phyloP scores from a whole-genome alignment of 352 stramenopile species.

The Pythium brassicae region DNA sequence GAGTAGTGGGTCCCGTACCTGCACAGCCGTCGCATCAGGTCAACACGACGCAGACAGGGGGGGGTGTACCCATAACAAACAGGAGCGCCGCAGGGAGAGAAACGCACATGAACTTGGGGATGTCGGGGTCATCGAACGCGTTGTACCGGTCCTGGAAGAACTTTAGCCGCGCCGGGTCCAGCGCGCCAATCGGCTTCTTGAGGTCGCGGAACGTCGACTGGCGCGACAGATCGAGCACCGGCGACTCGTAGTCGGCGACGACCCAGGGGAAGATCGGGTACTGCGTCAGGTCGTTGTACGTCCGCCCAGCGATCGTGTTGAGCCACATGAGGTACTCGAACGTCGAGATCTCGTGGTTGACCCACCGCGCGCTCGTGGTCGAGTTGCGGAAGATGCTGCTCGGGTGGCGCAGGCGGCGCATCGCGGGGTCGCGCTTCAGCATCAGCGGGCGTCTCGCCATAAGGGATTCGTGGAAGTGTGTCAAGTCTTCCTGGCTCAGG shows the following conservation, averaged over 20 bases:
- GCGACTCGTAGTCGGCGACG: conserved; percentile 85
- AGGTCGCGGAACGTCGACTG: conserved; percentile 93
- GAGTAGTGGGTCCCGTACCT: conserved; percentile 90
- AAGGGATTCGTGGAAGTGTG: conserved; percentile 60
- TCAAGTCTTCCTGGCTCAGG: conserved; percentile 45
- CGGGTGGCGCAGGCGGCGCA: conserved; percentile 70
- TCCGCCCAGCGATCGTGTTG: conserved; percentile 87
- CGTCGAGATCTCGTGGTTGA: conserved; percentile 92
- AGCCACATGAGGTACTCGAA: conserved; percentile 94
- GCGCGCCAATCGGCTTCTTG: conserved; percentile 96
- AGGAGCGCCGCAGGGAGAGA: not conserved
- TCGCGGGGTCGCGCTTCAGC: conserved; percentile 64
- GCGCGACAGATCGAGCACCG: conserved; percentile 52
- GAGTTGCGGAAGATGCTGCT: conserved; percentile 81
- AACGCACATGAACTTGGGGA: conserved; percentile 84
- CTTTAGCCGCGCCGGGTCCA: conserved; percentile 90
- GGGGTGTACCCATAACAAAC: too few species aligned
- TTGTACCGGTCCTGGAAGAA: conserved; percentile 95
- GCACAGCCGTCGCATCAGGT: too few species aligned
- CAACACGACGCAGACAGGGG: too few species aligned
- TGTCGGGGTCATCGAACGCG: conserved; percentile 82
- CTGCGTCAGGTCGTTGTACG: conserved; percentile 92
- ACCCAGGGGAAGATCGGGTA: conserved; percentile 96
- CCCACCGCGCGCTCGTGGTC: conserved; percentile 61
- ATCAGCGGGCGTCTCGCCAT: conserved; percentile 54